These are phyloP conservation scores for Phyllosticta citriasiana DNA, from an alignment of 2,329 filamentous ascomycete genomes.

Conservation along the genomic window DNA sequence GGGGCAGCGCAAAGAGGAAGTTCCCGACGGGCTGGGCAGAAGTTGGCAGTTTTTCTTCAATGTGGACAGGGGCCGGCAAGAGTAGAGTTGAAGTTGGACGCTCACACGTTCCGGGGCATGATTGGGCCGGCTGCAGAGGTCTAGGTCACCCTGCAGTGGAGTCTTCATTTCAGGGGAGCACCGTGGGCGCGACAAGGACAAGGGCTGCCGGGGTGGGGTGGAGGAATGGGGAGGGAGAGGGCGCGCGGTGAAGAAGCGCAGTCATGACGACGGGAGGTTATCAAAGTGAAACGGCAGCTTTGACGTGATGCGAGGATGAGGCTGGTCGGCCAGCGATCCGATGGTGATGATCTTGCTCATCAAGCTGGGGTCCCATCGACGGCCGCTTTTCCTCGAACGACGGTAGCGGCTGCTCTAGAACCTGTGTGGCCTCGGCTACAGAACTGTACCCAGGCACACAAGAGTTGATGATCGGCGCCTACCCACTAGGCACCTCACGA, in stretches of 20 bases:
- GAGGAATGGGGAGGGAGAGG: too few relatives aligned
- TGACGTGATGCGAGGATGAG: constrained; percentile 6
- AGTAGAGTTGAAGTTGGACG: background rate
- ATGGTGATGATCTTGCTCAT: constrained; percentile 7
- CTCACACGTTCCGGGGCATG: background rate
- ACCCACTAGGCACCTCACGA: background rate
- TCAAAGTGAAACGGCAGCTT: constrained; percentile 8
- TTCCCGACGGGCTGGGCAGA: background rate
- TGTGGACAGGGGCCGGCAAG: background rate
- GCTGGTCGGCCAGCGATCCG: constrained; percentile 2
- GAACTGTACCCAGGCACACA: background rate
- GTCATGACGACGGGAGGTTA: background rate
- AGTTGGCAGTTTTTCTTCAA: background rate
- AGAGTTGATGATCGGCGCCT: background rate
- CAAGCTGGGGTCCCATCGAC: background rate
- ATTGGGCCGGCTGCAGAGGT: background rate
- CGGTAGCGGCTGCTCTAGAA: background rate
- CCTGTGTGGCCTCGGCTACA: background rate
- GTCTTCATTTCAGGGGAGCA: background rate
- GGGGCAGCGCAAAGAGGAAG: background rate
- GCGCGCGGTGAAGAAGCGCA: constrained; percentile 6
- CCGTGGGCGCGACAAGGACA: background rate
- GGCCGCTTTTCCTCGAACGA: background rate
- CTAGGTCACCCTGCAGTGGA: background rate
- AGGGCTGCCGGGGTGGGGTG: too few relatives aligned